phyloP scores from a whole-genome alignment of 2,329 filamentous ascomycete genomes.

The Myrmaecium sp. region DNA sequence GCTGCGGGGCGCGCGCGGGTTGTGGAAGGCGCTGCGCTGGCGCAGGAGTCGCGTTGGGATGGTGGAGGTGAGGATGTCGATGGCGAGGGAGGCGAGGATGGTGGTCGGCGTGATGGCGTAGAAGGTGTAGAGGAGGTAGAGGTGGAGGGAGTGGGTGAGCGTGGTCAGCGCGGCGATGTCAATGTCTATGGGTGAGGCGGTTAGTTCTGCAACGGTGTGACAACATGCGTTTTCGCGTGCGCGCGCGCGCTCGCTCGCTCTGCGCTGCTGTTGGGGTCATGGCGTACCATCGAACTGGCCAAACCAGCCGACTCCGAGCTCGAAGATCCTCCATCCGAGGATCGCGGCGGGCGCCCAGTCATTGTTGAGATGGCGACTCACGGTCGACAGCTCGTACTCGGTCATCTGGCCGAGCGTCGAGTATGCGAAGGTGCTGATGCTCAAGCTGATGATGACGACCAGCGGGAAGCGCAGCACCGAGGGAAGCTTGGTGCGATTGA shows the following conservation, averaged over 20 bases:
- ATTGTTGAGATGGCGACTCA: constrained; percentile 47
- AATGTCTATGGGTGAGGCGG: constrained; percentile 16
- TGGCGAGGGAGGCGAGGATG: constrained; percentile 42
- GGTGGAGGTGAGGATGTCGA: constrained; percentile 52
- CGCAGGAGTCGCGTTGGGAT: constrained; percentile 63
- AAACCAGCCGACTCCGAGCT: constrained; percentile 58
- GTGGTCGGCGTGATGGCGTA: constrained; percentile 52
- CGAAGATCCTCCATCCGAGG: constrained; percentile 41
- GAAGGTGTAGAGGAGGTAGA: constrained; percentile 62
- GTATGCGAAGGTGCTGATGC: constrained; percentile 47
- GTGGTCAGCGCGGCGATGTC: constrained; percentile 31
- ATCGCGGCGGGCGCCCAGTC: constrained; percentile 41
- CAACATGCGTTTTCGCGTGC: constrained; percentile 1
- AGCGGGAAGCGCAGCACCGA: constrained; percentile 22
- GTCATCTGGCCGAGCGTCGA: constrained; percentile 43
- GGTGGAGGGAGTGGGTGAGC: constrained; percentile 57
- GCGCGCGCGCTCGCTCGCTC: background rate
- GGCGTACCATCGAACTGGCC: constrained; percentile 52
- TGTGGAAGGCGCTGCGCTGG: constrained; percentile 46
- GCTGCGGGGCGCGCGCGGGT: constrained; percentile 26
- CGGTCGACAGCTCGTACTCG: constrained; percentile 46
- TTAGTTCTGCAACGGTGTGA: background rate
- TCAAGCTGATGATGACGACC: constrained; percentile 37
- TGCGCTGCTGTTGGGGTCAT: background rate
- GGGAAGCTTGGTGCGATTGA: constrained; percentile 16